Percentiles rank a stretch among this genome's conserved stretches.
Conservation (phyloP, 495 filamentous ascomycete genomes). For the Parmelia sp. region DNA sequence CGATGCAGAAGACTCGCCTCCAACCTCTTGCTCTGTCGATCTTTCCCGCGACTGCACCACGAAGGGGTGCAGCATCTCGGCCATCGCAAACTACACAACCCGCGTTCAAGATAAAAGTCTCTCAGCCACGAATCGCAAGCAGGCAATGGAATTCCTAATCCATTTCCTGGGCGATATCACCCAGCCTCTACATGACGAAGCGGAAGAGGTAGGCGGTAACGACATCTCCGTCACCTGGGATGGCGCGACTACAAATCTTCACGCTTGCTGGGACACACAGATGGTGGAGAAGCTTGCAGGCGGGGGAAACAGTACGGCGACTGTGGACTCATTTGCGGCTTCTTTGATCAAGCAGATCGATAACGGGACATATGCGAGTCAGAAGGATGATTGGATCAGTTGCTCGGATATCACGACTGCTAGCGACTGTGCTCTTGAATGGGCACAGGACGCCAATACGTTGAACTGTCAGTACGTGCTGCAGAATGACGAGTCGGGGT, state of each 20-base stretch:
- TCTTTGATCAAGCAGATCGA: slow-evolving; percentile 40
- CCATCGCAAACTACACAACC: slow-evolving; percentile 55
- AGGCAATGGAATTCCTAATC: slow-evolving; percentile 49
- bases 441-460: slow-evolving; percentile 53
- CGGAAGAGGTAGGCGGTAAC: slow-evolving; percentile 52
- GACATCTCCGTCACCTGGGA: slow-evolving; percentile 51
- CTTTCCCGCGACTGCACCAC: slow-evolving; percentile 51
- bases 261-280: slow-evolving; percentile 58
- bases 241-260: slow-evolving; percentile 51
- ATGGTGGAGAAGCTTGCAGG: slow-evolving; percentile 54
- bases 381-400: slow-evolving; percentile 43
- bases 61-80: slow-evolving; percentile 53
- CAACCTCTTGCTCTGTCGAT: slow-evolving; percentile 49
- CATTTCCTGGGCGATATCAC: slow-evolving; percentile 59
- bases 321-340: slow-evolving; percentile 33
- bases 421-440: slow-evolving; percentile 38
- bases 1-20: slow-evolving; percentile 58
- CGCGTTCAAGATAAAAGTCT: slow-evolving; percentile 29
- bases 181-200: slow-evolving; percentile 59
- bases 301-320: slow-evolving; percentile 34
- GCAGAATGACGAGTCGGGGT: slow-evolving; percentile 39
- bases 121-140: slow-evolving; percentile 24
- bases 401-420: slow-evolving; percentile 39
- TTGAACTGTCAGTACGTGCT: slow-evolving; percentile 51
- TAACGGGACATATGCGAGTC: slow-evolving; percentile 40